Base-by-base conservation (phyloP, 768 basidiomycete species). In the Amanita molliuscula region DNA sequence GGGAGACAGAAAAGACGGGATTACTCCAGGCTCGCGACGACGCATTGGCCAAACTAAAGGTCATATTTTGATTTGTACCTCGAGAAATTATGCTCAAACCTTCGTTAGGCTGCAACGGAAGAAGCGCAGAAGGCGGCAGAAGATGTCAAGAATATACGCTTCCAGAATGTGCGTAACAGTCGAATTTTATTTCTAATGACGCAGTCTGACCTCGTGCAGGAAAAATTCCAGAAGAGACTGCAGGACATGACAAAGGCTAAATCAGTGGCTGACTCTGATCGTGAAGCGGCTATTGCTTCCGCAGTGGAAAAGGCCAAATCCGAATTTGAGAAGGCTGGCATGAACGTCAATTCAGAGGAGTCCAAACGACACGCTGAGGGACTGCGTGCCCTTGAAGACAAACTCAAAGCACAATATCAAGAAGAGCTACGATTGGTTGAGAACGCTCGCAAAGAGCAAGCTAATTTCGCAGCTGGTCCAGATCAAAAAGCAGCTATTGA, bases 1-100 rank as follows among this genome's bases (percentile, higher is more conserved):
- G 78, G 76, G 82, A 85, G 50, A 58, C 67, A 1, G 83, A 87
- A 59, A 86, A 80, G 56, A 69, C 65, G 0, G 74, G 77, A 47
- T 67, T 89, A 0, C 49, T 71, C 31, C 77, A 78, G 55, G 70
- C 72, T 23, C 78, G 79, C 6, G 82, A 76, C 51, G 78, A 82
- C n/a, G 80, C 81, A 2, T 52, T 76, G 5, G 67, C 75, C 9
- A 76, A 78, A 47, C 63, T 75, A n/a, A 78, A 79, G 67, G 87
- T 82, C 61, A 21, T 34, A 31, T 3, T 26, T 34, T 15, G 10
- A 9, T 5, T 38, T 9, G 6, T 20, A 29, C 21, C 28, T 42
- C 20, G 33, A 13, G 16, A 29, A 2, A 6, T n/a, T 44, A 7
- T 18, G 4, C 58, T 56, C 28, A 47, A 37, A 33, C 45, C 16